Conservation (phyloP, 768 basidiomycete genomes). For the Kwoniella europaea region DNA sequence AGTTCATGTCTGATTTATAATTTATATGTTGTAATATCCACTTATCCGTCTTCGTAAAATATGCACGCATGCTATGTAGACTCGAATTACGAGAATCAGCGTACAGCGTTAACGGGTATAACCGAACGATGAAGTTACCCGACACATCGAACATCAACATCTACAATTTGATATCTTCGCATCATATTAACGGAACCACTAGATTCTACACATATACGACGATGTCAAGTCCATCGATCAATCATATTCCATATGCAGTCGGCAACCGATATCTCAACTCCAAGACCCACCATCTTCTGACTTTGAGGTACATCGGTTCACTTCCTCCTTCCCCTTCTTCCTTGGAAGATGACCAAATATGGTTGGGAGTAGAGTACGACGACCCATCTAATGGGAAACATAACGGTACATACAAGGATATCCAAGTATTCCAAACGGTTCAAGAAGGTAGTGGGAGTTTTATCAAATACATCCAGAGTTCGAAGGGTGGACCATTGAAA, state of each 20-base stretch:
- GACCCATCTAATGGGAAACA: conserved; percentile 83
- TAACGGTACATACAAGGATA: conserved; percentile 77
- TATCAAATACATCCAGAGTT: conserved; percentile 25
- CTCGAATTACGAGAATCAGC: too few species aligned
- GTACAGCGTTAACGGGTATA: too few species aligned
- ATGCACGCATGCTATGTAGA: too few species aligned
- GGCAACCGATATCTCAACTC: conserved; percentile 44
- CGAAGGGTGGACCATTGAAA: conserved; percentile 17
- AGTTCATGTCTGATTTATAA: too few species aligned
- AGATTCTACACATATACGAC: too few species aligned
- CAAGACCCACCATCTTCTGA: conserved; percentile 38
- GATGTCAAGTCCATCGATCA: neutral
- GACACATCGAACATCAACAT: too few species aligned
- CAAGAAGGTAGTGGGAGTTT: conserved; percentile 48
- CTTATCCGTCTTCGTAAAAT: too few species aligned
- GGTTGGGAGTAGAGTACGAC: conserved; percentile 99
- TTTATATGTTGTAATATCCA: too few species aligned
- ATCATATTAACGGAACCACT: too few species aligned
- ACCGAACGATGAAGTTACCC: too few species aligned
- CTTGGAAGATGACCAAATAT: conserved; percentile 56
- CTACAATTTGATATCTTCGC: too few species aligned
- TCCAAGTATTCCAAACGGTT: conserved; percentile 68
- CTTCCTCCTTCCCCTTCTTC: conserved; percentile 20
- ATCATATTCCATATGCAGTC: conserved; percentile 9
- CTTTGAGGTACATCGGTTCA: conserved; percentile 46